phyloP scores from a whole-genome alignment of 228 moss, liverwort and hornwort species.

The Sphagnum fallax region DNA sequence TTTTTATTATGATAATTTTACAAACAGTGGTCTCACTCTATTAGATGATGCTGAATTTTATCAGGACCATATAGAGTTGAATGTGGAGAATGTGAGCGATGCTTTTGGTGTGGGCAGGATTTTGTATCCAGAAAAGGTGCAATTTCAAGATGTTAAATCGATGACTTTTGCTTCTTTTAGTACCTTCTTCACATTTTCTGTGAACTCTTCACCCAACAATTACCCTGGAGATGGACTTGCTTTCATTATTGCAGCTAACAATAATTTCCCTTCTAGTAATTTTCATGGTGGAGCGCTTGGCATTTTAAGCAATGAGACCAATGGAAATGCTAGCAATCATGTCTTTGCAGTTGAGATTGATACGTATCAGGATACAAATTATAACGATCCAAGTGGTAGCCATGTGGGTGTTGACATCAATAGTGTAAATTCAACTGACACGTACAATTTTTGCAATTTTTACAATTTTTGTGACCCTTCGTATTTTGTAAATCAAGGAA shows the following conservation, averaged over 20 bases:
- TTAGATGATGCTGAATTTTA: accelerated
- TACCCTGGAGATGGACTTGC: conserved; percentile 9
- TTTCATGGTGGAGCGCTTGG: not conserved
- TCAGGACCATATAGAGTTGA: too few relatives aligned
- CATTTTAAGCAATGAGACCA: not conserved
- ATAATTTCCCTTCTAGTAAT: too few relatives aligned
- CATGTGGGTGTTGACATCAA: conserved; percentile 20
- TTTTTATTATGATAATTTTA: too few relatives aligned
- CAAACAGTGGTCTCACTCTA: accelerated
- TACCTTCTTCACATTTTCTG: not conserved
- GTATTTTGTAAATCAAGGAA: conserved; percentile 3
- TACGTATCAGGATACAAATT: not conserved
- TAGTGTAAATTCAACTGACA: conserved; percentile 8
- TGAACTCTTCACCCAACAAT: not conserved
- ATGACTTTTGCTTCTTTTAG: conserved; percentile 10
- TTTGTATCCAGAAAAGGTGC: too few relatives aligned
- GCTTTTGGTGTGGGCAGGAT: too few relatives aligned
- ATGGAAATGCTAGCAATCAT: conserved; percentile 2
- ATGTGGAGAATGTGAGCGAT: accelerated
- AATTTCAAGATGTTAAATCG: not conserved
- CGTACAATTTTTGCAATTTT: conserved; percentile 18
- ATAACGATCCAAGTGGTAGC: conserved; percentile 11
- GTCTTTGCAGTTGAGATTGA: conserved; percentile 24
- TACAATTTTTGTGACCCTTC: too few relatives aligned
- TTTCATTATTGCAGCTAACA: not conserved